Conservation (phyloP, 306 rosid species). For the Glycine tomentella region DNA sequence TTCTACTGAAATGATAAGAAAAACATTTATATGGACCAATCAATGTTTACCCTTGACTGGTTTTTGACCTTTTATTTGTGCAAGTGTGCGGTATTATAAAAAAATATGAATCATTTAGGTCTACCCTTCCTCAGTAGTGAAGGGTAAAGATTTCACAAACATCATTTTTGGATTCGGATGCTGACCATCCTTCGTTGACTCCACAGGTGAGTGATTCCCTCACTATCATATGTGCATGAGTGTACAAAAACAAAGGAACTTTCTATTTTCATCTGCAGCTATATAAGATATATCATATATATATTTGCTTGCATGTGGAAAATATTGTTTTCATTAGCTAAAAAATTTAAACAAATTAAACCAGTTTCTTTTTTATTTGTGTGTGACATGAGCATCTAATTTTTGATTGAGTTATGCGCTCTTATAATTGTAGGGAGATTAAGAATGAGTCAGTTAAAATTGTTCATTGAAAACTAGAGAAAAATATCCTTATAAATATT, state of each 20-base stretch:
- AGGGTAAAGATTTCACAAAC: slow-evolving; percentile 11
- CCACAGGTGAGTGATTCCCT: too few species aligned
- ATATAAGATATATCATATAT: too few species aligned
- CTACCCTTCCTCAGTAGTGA: slow-evolving; percentile 22
- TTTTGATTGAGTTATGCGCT: too few species aligned
- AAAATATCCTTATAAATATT: too few species aligned
- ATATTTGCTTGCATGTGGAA: background rate
- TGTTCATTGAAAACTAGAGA: too few species aligned
- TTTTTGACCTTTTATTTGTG: background rate
- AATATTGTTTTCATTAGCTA: background rate
- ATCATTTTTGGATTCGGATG: slow-evolving; percentile 29
- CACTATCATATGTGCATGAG: too few species aligned
- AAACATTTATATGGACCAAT: background rate
- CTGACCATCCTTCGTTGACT: slow-evolving; percentile 34
- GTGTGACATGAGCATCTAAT: too few species aligned
- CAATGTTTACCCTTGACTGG: background rate
- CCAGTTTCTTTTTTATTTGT: too few species aligned
- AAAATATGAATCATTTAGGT: slow-evolving; percentile 8
- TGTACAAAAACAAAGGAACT: too few species aligned
- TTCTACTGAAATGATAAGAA: background rate
- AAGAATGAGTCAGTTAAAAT: too few species aligned
- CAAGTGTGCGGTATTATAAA: background rate
- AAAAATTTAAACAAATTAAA: background rate
- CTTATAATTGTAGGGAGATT: too few species aligned
- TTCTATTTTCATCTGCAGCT: slow-evolving; percentile 5